Base-by-base conservation (phyloP, 345 rosid genomes). In the Mercurialis annua region DNA sequence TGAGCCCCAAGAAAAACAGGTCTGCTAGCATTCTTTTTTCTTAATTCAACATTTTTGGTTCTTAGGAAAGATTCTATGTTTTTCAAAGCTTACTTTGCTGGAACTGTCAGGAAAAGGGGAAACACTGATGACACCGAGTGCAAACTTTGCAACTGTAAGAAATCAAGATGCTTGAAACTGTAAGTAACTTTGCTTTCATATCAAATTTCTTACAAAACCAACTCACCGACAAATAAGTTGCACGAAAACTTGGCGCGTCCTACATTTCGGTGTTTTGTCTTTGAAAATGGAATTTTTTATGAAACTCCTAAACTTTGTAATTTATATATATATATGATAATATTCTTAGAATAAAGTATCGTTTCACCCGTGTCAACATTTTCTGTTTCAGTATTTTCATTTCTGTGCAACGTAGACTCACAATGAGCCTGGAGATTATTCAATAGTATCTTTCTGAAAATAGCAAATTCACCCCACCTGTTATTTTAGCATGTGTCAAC, bases 111-210 rank as follows among this genome's bases (percentile, higher is more conserved):
- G 71, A 74, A 72, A 51, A 67, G 53, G 70, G 75, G 61, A 42
- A 58, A 69, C 42, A 7, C 51, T 58, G 34, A 20, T 8, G 73
- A 74, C 47, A 47, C 58, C 26, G 78, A 63, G 8, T 71, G 76
- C 73, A 78, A 68, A 63, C 71, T 71, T 27, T 85, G 86, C 82
- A 82, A 71, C 14, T 80, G 85, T 48, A 71, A 40, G 70, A 80
- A 65, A 54, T 75, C 86, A 46, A 76, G 64, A 62, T 85, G 86
- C 77, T 58, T 81, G 76, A 78, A 85, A 77, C 81, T 85, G 85
- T 82, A 81, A 81, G 85, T 72, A 46, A 11, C 48, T 20, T 9
- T 11, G 30, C 14, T 44, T 34, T 16, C 9, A 11, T 46, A 26
- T 44, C 10, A 38, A 16, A 29, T 44, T 17, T 62, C 29, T 43